Evolutionary conservation across 306 rosid species (phyloP), one percentile per base, ranked within the genome.

Genomic region (Myrica gale): DNA sequence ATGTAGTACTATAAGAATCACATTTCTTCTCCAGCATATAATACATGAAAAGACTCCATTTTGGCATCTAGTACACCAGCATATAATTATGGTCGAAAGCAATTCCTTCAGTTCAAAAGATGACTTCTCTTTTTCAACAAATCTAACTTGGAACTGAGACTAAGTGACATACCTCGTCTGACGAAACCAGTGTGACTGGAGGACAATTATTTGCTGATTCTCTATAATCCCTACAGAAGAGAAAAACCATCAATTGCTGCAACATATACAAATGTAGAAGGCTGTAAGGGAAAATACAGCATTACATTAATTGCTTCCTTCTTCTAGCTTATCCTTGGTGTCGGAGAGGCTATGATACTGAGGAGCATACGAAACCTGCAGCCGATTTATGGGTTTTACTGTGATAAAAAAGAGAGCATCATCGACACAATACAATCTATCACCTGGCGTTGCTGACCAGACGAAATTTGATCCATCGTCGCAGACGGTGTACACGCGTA

Each of bases 401-500:
- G 32, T 26, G 13, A 48, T 48, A 9, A 48, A 48, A 48, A 48
- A 9, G 16, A 48, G 52, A 48, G 52, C 52, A 48, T 48, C 52
- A 10, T 13, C 0, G 52, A 48, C 9, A 45, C 65, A 5, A 63
- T 7, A 55, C 21, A 37, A 55, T 53, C 21, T 20, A 23, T 23
- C 15, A 92, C 98, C 92, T 91, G 84, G 98, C 96, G 84, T 85
- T 94, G 93, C 82, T 86, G 82, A 86, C 80, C 65, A 85, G 83
- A 58, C 77, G 88, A 68, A 94, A 91, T 78, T 94, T 90, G 66
- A 94, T 82, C 96, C 93, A 90, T 94, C 98, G 7, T 92, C 95
- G 56, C 89, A 94, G 80, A 94, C 90, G 0, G 95, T 87, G 87
- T 94, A 91, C 68, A 88, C 98, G 1, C 90, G 89, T 89, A 94